Conservation (phyloP, 345 rosid species). For the Ceriops zippeliana region DNA sequence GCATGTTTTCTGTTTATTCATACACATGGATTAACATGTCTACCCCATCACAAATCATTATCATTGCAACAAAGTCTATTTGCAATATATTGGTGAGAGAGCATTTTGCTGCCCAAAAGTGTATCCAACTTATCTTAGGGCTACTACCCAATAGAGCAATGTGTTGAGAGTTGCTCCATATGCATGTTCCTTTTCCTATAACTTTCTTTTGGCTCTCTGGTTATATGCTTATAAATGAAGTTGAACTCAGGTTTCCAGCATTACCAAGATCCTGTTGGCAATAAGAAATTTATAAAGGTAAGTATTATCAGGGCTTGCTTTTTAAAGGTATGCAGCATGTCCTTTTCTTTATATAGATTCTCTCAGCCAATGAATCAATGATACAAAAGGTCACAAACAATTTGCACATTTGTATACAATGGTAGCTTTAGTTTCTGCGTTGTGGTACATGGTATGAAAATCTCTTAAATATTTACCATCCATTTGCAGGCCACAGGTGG, state of each 20-base stretch:
- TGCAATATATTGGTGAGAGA: not conserved
- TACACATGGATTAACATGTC: not conserved
- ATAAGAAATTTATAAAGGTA: conserved; percentile 67
- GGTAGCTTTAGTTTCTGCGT: too few species aligned
- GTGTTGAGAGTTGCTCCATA: conserved; percentile 1
- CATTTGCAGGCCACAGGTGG: conserved; percentile 94
- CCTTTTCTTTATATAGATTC: too few species aligned
- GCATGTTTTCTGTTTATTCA: not conserved
- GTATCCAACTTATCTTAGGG: not conserved
- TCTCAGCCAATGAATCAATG: too few species aligned
- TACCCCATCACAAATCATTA: too few species aligned
- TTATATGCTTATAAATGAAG: conserved; percentile 26
- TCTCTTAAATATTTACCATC: conserved; percentile 17
- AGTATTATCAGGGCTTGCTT: not conserved
- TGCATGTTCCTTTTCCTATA: not conserved
- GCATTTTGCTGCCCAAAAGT: not conserved
- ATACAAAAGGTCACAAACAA: too few species aligned
- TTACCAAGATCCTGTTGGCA: conserved; percentile 27
- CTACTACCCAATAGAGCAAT: conserved; percentile 1
- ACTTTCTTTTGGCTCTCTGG: conserved; percentile 6
- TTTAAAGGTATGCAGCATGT: not conserved
- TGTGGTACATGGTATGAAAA: conserved; percentile 1
- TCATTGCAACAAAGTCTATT: not conserved
- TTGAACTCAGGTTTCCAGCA: conserved; percentile 58
- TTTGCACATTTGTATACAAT: too few species aligned